These are phyloP conservation scores for Buxus sempervirens DNA, from an alignment of 164 flowering plant genomes.

Conservation along the genomic window DNA sequence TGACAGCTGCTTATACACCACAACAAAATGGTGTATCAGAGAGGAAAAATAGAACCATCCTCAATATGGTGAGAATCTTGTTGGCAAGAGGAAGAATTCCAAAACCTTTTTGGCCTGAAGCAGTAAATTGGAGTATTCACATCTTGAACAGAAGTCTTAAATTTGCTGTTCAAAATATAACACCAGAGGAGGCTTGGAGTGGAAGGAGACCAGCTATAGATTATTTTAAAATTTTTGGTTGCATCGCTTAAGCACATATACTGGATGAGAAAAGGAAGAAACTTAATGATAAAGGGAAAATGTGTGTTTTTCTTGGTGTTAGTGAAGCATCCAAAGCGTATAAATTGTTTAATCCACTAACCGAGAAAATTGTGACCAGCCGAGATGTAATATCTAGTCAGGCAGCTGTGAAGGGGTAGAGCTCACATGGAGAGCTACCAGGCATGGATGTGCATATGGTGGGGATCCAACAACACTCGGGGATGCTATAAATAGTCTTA, in stretches of 20 bases:
- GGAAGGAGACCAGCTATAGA: too few species aligned
- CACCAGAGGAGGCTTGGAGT: too few species aligned
- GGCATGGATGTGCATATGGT: too few species aligned
- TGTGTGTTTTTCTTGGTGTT: constrained; percentile 3
- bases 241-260: neutral
- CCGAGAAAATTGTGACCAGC: constrained; percentile 4
- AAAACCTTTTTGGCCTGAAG: neutral
- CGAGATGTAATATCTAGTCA: neutral
- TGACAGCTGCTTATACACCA: too few species aligned
- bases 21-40: too few species aligned
- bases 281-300: constrained; percentile 5
- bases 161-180: neutral
- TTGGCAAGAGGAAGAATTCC: constrained; percentile 4
- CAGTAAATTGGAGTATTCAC: too few species aligned
- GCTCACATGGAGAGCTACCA: too few species aligned
- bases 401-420: too few species aligned
- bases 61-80: constrained; percentile 13
- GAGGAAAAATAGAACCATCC: too few species aligned
- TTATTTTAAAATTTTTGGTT: too few species aligned
- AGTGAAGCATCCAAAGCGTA: neutral
- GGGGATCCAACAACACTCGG: too few species aligned
- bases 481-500: too few species aligned
- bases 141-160: constrained; percentile 4
- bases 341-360: constrained; percentile 8
- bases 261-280: constrained; percentile 2